These are phyloP conservation scores for Chytriomyces sp. DNA, from an alignment of 192 early-diverging fungal genomes.

Conservation along the genomic window DNA sequence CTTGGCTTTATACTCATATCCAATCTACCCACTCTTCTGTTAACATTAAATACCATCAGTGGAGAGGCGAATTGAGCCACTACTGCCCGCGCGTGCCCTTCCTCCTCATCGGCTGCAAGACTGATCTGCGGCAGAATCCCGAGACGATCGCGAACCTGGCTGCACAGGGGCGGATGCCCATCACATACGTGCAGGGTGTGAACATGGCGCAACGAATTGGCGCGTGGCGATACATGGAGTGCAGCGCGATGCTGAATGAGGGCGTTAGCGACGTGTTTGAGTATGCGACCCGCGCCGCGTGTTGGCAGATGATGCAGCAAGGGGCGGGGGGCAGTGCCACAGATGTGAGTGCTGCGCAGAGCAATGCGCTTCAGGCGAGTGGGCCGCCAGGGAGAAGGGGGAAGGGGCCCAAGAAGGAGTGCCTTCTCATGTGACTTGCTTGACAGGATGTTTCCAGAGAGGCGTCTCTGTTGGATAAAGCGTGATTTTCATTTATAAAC, in stretches of 20 bases:
- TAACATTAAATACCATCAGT: too few species aligned
- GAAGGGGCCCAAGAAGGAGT: constrained; percentile 12
- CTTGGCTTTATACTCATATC: too few species aligned
- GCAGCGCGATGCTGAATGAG: constrained; percentile 59
- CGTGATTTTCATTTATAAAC: background rate
- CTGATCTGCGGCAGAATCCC: constrained; percentile 36
- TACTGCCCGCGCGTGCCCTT: constrained; percentile 39
- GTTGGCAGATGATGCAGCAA: background rate
- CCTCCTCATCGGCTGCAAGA: constrained; percentile 42
- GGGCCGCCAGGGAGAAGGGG: background rate
- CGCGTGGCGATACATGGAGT: constrained; percentile 40
- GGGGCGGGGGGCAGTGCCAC: background rate
- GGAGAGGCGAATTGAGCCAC: constrained; percentile 39
- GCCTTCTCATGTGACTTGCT: constrained; percentile 6
- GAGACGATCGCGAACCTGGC: constrained; percentile 5
- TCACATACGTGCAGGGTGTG: constrained; percentile 25
- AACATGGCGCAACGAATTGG: constrained; percentile 30
- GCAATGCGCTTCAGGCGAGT: background rate
- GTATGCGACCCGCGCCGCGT: constrained; percentile 55
- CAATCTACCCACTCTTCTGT: too few species aligned
- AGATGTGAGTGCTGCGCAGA: background rate
- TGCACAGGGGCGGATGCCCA: constrained; percentile 1
- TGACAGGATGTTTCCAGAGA: too few species aligned
- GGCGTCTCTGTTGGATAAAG: background rate
- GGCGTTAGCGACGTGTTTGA: constrained; percentile 90